These are phyloP conservation scores for Irpex lacteus DNA, from an alignment of 1,284 basidiomycete species.

Conservation along the genomic window DNA sequence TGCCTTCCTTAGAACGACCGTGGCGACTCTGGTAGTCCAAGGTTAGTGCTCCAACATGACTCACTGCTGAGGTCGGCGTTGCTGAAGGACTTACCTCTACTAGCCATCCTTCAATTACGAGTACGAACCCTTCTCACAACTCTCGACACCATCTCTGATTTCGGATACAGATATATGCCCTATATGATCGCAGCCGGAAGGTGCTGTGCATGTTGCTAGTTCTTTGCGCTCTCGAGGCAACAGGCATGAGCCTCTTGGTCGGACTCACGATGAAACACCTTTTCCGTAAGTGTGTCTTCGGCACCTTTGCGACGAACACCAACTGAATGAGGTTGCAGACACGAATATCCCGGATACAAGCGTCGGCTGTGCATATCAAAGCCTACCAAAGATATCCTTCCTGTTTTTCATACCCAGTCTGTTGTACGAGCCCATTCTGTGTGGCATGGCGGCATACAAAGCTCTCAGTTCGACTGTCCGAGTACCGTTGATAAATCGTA, in stretches of 20 bases:
- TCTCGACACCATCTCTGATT: background rate
- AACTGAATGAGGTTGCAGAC: constrained; percentile 11
- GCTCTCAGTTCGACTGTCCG: constrained; percentile 5
- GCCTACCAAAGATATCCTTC: constrained; percentile 20
- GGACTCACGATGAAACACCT: constrained; percentile 22
- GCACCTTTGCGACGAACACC: background rate
- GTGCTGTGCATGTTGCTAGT: constrained; percentile 17
- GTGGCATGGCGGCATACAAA: constrained; percentile 23
- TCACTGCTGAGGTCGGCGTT: background rate
- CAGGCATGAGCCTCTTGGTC: constrained; percentile 21
- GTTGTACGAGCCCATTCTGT: constrained; percentile 26
- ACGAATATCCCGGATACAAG: constrained; percentile 24
- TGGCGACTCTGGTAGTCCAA: constrained; percentile 19
- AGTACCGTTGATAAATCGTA: constrained; percentile 10
- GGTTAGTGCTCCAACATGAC: constrained; percentile 7
- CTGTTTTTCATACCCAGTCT: constrained; percentile 28
- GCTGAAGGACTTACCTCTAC: background rate
- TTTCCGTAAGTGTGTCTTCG: background rate
- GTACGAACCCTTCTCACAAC: constrained; percentile 4
- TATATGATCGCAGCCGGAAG: constrained; percentile 20
- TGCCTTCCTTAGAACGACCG: constrained; percentile 9
- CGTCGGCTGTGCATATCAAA: constrained; percentile 25
- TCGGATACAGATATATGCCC: constrained; percentile 23
- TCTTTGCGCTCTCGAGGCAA: constrained; percentile 18
- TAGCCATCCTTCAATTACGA: constrained; percentile 18